Conservation (phyloP, 768 basidiomycete species). For the Pleurotus pulmonarius region DNA sequence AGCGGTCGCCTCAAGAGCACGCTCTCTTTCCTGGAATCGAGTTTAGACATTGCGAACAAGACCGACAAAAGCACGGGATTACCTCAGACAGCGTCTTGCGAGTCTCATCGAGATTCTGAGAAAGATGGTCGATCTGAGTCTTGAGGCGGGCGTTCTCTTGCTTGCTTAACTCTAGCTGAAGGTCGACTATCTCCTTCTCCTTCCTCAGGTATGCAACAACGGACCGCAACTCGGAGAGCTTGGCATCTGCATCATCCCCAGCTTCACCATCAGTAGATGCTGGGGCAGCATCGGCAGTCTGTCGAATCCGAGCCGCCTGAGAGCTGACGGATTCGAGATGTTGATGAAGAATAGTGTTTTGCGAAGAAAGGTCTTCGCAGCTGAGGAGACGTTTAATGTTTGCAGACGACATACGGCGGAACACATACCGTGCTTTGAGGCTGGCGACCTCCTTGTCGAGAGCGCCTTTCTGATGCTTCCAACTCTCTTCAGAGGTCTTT, state of each 20-base stretch:
- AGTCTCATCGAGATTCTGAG: slow-evolving; percentile 66
- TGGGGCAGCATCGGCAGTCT: slow-evolving; percentile 52
- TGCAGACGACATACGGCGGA: background rate
- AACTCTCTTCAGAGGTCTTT: slow-evolving; percentile 67
- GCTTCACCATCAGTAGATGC: slow-evolving; percentile 40
- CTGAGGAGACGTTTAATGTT: slow-evolving; percentile 29
- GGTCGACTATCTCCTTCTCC: slow-evolving; percentile 90
- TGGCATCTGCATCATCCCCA: slow-evolving; percentile 52
- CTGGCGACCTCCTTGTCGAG: slow-evolving; percentile 77
- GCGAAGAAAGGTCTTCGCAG: slow-evolving; percentile 67
- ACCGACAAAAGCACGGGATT: background rate
- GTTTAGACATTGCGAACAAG: background rate
- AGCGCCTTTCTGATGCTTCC: slow-evolving; percentile 74
- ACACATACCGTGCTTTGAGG: slow-evolving; percentile 60
- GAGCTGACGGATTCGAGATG: slow-evolving; percentile 83
- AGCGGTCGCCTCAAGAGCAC: slow-evolving; percentile 63
- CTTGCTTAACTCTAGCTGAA: slow-evolving; percentile 77
- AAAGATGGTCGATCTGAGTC: slow-evolving; percentile 70
- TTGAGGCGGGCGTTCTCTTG: slow-evolving; percentile 74
- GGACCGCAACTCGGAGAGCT: slow-evolving; percentile 69
- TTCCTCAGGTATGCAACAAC: slow-evolving; percentile 81
- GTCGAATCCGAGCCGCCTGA: slow-evolving; percentile 77
- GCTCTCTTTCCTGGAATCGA: slow-evolving; percentile 68
- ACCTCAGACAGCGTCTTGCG: slow-evolving; percentile 71
- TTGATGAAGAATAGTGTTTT: slow-evolving; percentile 75